A percentile compares a stretch with the other conserved stretches of the same genome.
Conservation (phyloP, 805 yeast genomes). For the Kazachstania psychrophila region DNA sequence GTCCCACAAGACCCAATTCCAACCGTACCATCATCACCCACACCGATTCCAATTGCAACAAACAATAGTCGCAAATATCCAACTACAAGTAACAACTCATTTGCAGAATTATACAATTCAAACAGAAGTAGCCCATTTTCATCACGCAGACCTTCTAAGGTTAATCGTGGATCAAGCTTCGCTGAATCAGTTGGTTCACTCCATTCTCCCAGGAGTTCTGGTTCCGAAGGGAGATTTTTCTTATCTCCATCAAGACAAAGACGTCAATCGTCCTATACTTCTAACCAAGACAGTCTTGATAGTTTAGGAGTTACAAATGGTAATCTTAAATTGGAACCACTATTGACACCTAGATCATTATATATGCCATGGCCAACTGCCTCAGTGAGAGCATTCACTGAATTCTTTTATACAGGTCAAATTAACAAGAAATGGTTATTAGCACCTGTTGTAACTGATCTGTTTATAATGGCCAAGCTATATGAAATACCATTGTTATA, state of each 20-base stretch:
- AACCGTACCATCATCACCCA: slow-evolving; percentile 35
- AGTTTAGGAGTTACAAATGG: slow-evolving; percentile 12
- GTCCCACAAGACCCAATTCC: slow-evolving; percentile 50
- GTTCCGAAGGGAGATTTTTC: background rate
- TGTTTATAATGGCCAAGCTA: slow-evolving; percentile 51
- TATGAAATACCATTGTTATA: slow-evolving; percentile 63
- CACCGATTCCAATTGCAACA: background rate
- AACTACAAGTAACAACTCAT: slow-evolving; percentile 6
- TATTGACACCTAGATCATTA: slow-evolving; percentile 56
- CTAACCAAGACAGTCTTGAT: slow-evolving; percentile 10
- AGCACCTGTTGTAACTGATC: slow-evolving; percentile 58
- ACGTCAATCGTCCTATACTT: slow-evolving; percentile 6
- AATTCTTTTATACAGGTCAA: slow-evolving; percentile 71
- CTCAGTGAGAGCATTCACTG: slow-evolving; percentile 57
- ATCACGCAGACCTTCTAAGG: slow-evolving; percentile 18
- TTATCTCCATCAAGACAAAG: slow-evolving; percentile 2
- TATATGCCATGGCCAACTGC: slow-evolving; percentile 58
- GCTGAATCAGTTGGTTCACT: slow-evolving; percentile 7
- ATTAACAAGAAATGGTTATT: slow-evolving; percentile 68
- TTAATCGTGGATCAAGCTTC: slow-evolving; percentile 9
- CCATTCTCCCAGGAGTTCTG: slow-evolving; percentile 1
- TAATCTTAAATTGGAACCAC: slow-evolving; percentile 41
- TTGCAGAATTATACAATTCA: slow-evolving; percentile 11
- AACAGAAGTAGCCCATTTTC: slow-evolving; percentile 22
- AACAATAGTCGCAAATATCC: slow-evolving; percentile 1